These are phyloP conservation scores for Monilinia fructicola DNA, from an alignment of 2,329 filamentous ascomycete species.

Conservation along the genomic window DNA sequence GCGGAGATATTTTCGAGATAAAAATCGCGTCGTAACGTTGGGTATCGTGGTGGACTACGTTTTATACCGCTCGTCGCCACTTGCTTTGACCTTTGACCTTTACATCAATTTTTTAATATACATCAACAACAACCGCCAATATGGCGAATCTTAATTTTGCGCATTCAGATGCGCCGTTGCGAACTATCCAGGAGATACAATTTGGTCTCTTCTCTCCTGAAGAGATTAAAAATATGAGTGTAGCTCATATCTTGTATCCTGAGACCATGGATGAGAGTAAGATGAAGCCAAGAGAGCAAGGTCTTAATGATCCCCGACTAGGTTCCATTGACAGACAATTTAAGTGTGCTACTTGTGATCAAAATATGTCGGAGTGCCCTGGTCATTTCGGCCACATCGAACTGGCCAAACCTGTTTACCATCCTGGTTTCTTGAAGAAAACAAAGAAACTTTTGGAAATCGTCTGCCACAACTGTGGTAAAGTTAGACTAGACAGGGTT, in stretches of 20 bases:
- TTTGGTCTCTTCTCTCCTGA: conserved; percentile 97
- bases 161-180: conserved; percentile 91
- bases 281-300: conserved; percentile 83
- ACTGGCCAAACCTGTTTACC: conserved; percentile 92
- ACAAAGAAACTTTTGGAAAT: conserved; percentile 99
- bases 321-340: conserved; percentile 95
- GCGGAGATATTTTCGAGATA: conserved; percentile 23
- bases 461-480: conserved; percentile 98
- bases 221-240: conserved; percentile 99
- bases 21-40: conserved; percentile 34
- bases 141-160: conserved; percentile 93
- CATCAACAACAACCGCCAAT: conserved; percentile 43
- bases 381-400: conserved; percentile 99
- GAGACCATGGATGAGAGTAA: conserved; percentile 99
- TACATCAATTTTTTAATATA: conserved; percentile 21
- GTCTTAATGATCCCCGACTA: conserved; percentile 92
- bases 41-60: conserved; percentile 25
- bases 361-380: conserved; percentile 93
- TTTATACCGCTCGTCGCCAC: conserved; percentile 26
- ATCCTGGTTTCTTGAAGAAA: conserved; percentile 94
- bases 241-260: conserved; percentile 93
- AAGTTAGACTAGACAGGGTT: conserved; percentile 96
- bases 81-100: conserved; percentile 16
- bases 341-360: conserved; percentile 93
- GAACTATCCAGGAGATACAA: conserved; percentile 98